Evolutionary conservation across 2,329 filamentous ascomycete genomes (phyloP).

Genomic region (Penicillium concentricum): DNA sequence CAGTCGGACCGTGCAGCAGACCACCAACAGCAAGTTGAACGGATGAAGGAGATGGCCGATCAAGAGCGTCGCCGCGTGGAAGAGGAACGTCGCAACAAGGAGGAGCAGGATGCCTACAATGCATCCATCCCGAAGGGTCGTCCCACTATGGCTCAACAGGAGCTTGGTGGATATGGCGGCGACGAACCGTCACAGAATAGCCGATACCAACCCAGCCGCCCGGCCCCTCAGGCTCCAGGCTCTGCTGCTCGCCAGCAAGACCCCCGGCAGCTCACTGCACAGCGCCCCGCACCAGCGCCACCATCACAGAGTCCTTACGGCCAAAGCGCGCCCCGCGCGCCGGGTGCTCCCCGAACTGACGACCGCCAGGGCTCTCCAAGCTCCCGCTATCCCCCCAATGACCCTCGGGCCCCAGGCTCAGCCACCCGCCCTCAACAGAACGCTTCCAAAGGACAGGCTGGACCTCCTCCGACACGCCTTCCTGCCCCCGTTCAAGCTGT

Average conservation of each 20-base stretch:
- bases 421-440: conserved; percentile 47
- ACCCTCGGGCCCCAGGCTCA: conserved; percentile 41
- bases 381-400: conserved; percentile 34
- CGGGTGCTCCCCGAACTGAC: conserved; percentile 31
- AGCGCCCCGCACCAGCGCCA: conserved; percentile 78
- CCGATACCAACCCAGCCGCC: conserved; percentile 81
- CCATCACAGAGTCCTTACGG: conserved; percentile 36
- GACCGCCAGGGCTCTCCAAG: conserved; percentile 36
- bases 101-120: conserved; percentile 85
- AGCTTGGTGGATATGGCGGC: conserved; percentile 70
- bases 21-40: conserved; percentile 44
- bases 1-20: conserved; percentile 54
- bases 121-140: conserved; percentile 81
- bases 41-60: conserved; percentile 59
- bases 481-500: conserved; percentile 59
- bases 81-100: conserved; percentile 61
- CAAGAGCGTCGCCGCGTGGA: conserved; percentile 49
- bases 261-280: conserved; percentile 62
- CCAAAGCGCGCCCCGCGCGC: conserved; percentile 36
- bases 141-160: conserved; percentile 80
- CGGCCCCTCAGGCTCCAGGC: conserved; percentile 74
- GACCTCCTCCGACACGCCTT: conserved; percentile 57
- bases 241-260: conserved; percentile 49
- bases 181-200: conserved; percentile 48
- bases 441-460: conserved; percentile 42